These are phyloP conservation scores for Jamesozyma piceae DNA, from an alignment of 805 yeast species.

Conservation along the genomic window DNA sequence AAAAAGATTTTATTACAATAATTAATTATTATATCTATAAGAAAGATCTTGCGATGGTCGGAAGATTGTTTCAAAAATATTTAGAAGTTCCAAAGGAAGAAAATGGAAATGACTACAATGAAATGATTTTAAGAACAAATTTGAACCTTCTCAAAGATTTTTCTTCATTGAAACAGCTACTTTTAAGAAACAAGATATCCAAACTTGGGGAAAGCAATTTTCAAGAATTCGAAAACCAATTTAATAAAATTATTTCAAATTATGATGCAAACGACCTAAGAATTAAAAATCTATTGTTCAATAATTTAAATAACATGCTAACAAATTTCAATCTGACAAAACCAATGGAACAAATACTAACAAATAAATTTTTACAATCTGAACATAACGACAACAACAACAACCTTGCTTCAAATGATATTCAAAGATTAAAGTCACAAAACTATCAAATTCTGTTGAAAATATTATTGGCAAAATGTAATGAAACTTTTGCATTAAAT, in stretches of 20 bases:
- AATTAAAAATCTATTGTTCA: constrained; percentile 15
- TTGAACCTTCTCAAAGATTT: constrained; percentile 12
- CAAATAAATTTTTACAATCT: constrained; percentile 11
- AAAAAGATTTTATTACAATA: constrained; percentile 21
- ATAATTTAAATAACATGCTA: constrained; percentile 12
- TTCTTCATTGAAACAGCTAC: not conserved
- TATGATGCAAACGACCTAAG: constrained; percentile 11
- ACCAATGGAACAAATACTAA: constrained; percentile 2
- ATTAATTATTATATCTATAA: constrained; percentile 19
- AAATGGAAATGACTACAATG: constrained; percentile 6
- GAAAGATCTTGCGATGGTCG: constrained; percentile 9
- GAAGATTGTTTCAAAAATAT: constrained; percentile 21
- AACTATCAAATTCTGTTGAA: constrained; percentile 22
- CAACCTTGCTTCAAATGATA: constrained; percentile 6
- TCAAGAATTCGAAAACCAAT: constrained; percentile 13
- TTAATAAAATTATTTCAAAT: constrained; percentile 12
- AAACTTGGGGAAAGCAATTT: constrained; percentile 1
- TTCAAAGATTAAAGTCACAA: constrained; percentile 4
- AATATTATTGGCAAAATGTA: constrained; percentile 16
- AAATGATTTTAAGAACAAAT: constrained; percentile 20
- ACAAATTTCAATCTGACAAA: constrained; percentile 12
- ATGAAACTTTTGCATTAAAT: constrained; percentile 26
- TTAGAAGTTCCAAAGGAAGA: constrained; percentile 9
- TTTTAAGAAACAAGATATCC: not conserved
- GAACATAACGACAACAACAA: constrained; percentile 1